Evolutionary conservation across 139 green algal species (phyloP), one percentile per base, ranked within the genome.

Genomic region (Chlorella vulgaris): DNA sequence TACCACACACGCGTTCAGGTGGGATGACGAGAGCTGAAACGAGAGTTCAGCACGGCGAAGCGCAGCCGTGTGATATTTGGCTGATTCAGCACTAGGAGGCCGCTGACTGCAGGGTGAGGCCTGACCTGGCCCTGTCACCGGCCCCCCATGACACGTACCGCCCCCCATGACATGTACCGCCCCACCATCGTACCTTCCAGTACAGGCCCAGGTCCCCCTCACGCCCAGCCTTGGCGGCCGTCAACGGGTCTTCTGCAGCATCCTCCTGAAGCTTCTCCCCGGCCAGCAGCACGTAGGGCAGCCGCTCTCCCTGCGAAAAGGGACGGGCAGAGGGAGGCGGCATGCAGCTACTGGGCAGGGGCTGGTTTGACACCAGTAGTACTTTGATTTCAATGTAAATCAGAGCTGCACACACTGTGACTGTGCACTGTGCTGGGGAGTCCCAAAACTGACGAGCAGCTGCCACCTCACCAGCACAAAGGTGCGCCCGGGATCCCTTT

Each of bases 261-360:
- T 95, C 88, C 39, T 95, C 90, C 86, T 95, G 88, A 21, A 68
- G 78, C 60, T 51, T 43, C 38, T 67, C 24, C 13, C 92, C 93
- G 60, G 88, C 83, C 78, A 95, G 85, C 84, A 96, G 87, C 61
- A 96, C 89, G 35, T 96, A 96, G 7, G 77, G 83, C 71, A 96
- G 78, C 40, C 93, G 81, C 84, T 96, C 90, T n/a, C 70, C 67
- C 73, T 69, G 51, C 53, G 39, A 6, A 18, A 10, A 22, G 22
- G 31, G 24, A 39, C 33, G 38, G 22, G 38, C 8, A 21, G 36
- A 4, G 6, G 7, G 28, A 13, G 33, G 33, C 65, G 15, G n/a
- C n/a, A 24, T 69, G n/a, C 61, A 35, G 13, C 61, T 69, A 10
- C 28, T 39, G 28, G n/a, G n/a, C n/a, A n/a, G n/a, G n/a, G n/a